Percentiles rank a stretch among this genome's conserved stretches.
Evolutionary conservation across 2,329 filamentous ascomycete species (phyloP).

Genomic region (Blastomyces silverae): DNA sequence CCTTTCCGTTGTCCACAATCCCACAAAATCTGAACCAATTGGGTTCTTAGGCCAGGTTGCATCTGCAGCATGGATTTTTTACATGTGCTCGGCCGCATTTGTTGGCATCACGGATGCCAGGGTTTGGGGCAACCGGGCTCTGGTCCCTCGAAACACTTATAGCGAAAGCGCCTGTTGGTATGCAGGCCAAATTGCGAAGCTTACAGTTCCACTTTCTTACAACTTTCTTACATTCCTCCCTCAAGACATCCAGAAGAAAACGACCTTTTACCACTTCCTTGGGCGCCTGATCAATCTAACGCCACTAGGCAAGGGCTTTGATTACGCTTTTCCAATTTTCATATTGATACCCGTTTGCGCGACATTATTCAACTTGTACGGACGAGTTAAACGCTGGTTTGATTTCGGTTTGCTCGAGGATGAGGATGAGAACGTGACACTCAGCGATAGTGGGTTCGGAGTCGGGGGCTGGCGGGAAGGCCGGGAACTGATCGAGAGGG

Average conservation of each 20-base stretch:
- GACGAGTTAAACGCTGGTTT: slow-evolving; percentile 65
- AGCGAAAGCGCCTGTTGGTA: slow-evolving; percentile 96
- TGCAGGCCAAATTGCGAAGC: slow-evolving; percentile 79
- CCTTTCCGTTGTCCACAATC: slow-evolving; percentile 55
- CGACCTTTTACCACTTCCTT: slow-evolving; percentile 81
- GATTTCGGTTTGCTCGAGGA: slow-evolving; percentile 76
- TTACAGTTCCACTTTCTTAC: slow-evolving; percentile 88
- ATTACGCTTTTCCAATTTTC: slow-evolving; percentile 80
- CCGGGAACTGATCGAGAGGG: slow-evolving; percentile 79
- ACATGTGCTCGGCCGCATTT: slow-evolving; percentile 89
- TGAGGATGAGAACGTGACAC: slow-evolving; percentile 50
- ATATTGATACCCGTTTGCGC: slow-evolving; percentile 79
- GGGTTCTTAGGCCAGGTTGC: slow-evolving; percentile 81
- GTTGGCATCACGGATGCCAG: slow-evolving; percentile 86
- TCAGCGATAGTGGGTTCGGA: slow-evolving; percentile 59
- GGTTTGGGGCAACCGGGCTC: slow-evolving; percentile 91
- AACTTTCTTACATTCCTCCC: slow-evolving; percentile 93
- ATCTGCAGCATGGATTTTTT: slow-evolving; percentile 81
- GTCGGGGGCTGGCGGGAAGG: slow-evolving; percentile 88
- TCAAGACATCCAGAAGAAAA: slow-evolving; percentile 62
- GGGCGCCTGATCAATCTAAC: slow-evolving; percentile 78
- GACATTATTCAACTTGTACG: slow-evolving; percentile 83
- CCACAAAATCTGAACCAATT: slow-evolving; percentile 64
- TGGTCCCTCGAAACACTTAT: slow-evolving; percentile 86
- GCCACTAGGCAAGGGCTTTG: slow-evolving; percentile 73